Conservation (phyloP, 2,329 filamentous ascomycete genomes). For the Colletotrichum tanaceti region DNA sequence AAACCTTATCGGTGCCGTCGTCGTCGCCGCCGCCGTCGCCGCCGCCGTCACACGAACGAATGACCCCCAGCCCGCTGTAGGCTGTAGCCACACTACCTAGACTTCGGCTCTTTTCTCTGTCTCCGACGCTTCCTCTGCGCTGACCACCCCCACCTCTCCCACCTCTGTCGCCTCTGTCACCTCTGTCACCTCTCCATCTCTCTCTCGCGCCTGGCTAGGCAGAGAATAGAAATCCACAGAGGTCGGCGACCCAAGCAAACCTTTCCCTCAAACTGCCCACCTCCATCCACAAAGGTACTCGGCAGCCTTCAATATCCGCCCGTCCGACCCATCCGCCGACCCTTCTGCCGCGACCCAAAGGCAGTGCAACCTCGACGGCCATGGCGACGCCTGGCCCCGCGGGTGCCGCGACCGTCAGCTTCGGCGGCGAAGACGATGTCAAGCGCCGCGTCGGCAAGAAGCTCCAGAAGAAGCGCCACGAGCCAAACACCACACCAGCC, state of each 20-base stretch:
- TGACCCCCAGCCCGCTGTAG: constrained; percentile 26
- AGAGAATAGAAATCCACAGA: not conserved
- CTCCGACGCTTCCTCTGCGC: constrained; percentile 18
- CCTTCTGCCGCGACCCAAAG: not conserved
- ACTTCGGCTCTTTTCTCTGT: not conserved
- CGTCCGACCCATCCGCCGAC: constrained; percentile 15
- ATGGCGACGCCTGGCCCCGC: constrained; percentile 30
- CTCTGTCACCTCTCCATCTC: too few species aligned
- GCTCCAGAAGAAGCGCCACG: constrained; percentile 58
- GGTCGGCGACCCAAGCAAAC: not conserved
- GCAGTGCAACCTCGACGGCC: constrained; percentile 31
- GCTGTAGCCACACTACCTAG: constrained; percentile 30
- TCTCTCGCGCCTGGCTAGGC: not conserved
- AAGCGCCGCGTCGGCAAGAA: constrained; percentile 56
- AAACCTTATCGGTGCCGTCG: constrained; percentile 25
- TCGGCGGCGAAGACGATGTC: constrained; percentile 52
- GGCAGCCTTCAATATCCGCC: not conserved
- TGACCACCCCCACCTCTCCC: constrained; percentile 7
- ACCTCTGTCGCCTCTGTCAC: not conserved
- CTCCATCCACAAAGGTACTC: too few species aligned
- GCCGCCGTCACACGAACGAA: constrained; percentile 31
- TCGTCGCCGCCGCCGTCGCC: too few species aligned
- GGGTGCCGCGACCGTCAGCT: constrained; percentile 42
- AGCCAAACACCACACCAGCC: constrained; percentile 51
- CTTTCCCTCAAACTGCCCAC: not conserved